A percentile compares a stretch with the other conserved stretches of the same genome.
Evolutionary conservation across 495 filamentous ascomycete genomes (phyloP).

Genomic region (Choiromyces venosus): DNA sequence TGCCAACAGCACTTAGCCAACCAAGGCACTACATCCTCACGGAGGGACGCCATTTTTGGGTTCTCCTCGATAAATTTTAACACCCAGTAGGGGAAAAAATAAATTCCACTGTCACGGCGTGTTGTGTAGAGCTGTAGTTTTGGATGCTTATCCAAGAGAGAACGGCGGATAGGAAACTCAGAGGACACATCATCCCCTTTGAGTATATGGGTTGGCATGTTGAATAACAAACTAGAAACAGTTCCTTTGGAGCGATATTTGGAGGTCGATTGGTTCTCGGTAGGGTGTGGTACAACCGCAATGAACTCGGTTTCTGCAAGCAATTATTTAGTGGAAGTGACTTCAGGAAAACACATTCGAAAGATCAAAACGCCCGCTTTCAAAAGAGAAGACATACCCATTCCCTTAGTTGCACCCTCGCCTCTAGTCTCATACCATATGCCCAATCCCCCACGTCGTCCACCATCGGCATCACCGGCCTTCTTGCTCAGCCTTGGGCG

Average conservation of each 20-base stretch:
- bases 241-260: neutral
- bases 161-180: slow-evolving; percentile 11
- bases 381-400: slow-evolving; percentile 13
- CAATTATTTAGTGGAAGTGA: neutral
- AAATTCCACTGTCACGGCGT: slow-evolving; percentile 84
- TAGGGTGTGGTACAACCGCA: slow-evolving; percentile 54
- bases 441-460: slow-evolving; percentile 68
- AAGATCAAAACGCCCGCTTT: neutral
- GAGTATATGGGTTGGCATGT: neutral
- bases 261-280: neutral
- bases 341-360: neutral
- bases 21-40: slow-evolving; percentile 88
- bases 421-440: slow-evolving; percentile 86
- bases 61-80: slow-evolving; percentile 72
- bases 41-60: slow-evolving; percentile 73
- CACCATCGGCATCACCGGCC: slow-evolving; percentile 48
- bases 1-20: slow-evolving; percentile 96
- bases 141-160: slow-evolving; percentile 61
- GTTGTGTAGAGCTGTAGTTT: slow-evolving; percentile 65
- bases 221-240: neutral
- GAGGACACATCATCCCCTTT: neutral
- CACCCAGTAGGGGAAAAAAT: slow-evolving; percentile 88
- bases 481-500: slow-evolving; percentile 20
- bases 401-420: slow-evolving; percentile 59
- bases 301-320: slow-evolving; percentile 82